Conservation (phyloP, 2,329 filamentous ascomycete species). For the Penicillium expansum region DNA sequence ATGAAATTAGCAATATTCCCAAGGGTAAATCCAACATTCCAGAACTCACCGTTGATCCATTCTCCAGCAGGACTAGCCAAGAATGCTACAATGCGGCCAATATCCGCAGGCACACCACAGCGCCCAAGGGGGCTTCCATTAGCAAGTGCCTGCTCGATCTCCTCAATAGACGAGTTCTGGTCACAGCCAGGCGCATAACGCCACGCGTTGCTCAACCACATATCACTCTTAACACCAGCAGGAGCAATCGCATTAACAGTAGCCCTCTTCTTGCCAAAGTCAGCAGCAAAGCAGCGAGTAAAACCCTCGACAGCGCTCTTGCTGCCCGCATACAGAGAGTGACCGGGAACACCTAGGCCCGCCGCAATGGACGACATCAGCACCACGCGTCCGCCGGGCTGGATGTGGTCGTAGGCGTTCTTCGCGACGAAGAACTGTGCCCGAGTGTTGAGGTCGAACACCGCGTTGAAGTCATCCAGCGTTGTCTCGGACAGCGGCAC, state of each 20-base stretch:
- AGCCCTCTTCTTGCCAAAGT: conserved; percentile 59
- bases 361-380: conserved; percentile 70
- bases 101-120: conserved; percentile 57
- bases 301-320: conserved; percentile 78
- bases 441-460: conserved; percentile 61
- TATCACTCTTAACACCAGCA: conserved; percentile 51
- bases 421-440: conserved; percentile 64
- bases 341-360: conserved; percentile 66
- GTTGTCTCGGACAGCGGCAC: conserved; percentile 26
- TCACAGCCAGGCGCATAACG: conserved; percentile 58
- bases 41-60: conserved; percentile 61
- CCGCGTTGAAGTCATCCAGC: conserved; percentile 45
- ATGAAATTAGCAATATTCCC: conserved; percentile 1
- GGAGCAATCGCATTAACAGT: conserved; percentile 30
- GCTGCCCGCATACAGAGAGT: conserved; percentile 70
- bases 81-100: conserved; percentile 57
- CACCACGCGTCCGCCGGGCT: conserved; percentile 68
- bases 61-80: conserved; percentile 58
- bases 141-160: conserved; percentile 56
- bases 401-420: conserved; percentile 67
- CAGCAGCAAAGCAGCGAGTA: conserved; percentile 69
- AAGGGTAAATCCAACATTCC: neutral
- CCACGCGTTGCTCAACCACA: conserved; percentile 70
- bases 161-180: conserved; percentile 43
- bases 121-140: conserved; percentile 59